A percentile compares a stretch with the other conserved stretches of the same genome.
These are phyloP conservation scores for Vaccinium corymbosum DNA, from an alignment of 148 eudicot genomes.

Conservation along the genomic window DNA sequence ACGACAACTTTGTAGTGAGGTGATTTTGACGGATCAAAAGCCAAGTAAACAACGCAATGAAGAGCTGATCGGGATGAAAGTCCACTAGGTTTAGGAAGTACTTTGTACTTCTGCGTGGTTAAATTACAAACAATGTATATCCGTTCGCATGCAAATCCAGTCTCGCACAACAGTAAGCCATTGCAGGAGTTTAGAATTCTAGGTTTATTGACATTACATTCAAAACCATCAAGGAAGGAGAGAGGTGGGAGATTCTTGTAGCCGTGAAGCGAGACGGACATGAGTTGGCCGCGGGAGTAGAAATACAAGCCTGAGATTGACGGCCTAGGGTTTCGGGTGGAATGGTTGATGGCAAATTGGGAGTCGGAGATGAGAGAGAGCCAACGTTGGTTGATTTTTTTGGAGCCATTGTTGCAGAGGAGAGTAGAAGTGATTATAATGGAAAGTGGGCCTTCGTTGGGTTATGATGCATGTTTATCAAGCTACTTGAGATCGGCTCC, in stretches of 20 bases:
- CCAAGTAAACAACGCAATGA: background rate
- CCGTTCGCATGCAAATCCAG: background rate
- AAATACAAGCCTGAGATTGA: background rate
- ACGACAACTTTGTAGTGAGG: no score
- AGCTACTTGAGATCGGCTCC: no score
- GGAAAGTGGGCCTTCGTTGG: no score
- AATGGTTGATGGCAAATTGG: background rate
- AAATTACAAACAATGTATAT: background rate
- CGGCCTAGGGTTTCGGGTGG: background rate
- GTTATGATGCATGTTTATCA: no score
- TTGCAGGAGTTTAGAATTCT: background rate
- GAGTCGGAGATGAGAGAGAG: background rate
- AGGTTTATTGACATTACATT: no score
- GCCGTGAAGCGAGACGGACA: background rate
- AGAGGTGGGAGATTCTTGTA: background rate
- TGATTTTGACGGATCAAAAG: no score
- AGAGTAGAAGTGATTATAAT: no score
- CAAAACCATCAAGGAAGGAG: background rate
- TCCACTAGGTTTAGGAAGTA: background rate
- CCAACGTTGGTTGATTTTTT: no score
- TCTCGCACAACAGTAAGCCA: background rate
- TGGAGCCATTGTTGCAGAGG: no score
- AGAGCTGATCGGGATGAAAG: background rate
- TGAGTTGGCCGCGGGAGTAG: background rate
- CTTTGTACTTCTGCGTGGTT: background rate